A percentile compares a stretch with the other conserved stretches of the same genome.
These are phyloP conservation scores for Suillus subalutaceus DNA, from an alignment of 768 basidiomycete genomes.

Conservation along the genomic window DNA sequence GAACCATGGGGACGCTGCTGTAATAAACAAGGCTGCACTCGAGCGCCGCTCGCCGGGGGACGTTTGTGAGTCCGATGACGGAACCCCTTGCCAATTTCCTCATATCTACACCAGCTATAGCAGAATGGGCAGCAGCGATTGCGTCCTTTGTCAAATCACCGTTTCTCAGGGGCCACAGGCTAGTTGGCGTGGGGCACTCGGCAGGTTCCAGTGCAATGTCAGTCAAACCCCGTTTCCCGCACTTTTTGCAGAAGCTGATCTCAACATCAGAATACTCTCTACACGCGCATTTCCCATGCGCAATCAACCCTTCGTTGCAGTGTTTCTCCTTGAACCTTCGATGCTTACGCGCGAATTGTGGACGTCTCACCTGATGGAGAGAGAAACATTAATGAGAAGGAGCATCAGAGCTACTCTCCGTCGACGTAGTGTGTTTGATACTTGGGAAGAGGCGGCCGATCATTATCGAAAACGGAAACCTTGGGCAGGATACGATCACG, in stretches of 20 bases:
- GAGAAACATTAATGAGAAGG: conserved; percentile 41
- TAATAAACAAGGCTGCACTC: conserved; percentile 42
- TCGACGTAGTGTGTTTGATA: conserved; percentile 46
- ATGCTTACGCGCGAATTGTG: conserved; percentile 43
- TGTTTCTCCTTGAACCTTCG: conserved; percentile 51
- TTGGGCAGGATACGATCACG: conserved; percentile 50
- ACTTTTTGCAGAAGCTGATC: conserved; percentile 1
- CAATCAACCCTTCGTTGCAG: conserved; percentile 33
- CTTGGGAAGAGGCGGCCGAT: conserved; percentile 41
- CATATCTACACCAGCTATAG: conserved; percentile 30
- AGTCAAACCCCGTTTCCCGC: conserved; percentile 10
- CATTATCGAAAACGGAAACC: conserved; percentile 48
- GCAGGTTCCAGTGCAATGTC: conserved; percentile 47
- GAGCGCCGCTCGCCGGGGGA: conserved; percentile 30
- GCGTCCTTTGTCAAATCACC: conserved; percentile 37
- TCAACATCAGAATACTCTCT: conserved; percentile 38
- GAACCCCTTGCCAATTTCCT: neutral
- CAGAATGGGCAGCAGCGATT: conserved; percentile 42
- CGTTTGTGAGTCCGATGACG: conserved; percentile 37
- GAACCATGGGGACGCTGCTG: conserved; percentile 51
- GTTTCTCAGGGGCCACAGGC: conserved; percentile 36
- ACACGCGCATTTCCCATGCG: conserved; percentile 34
- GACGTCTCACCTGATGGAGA: conserved; percentile 38
- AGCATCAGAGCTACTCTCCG: conserved; percentile 37
- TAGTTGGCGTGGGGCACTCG: conserved; percentile 47